phyloP scores from a whole-genome alignment of 208 protist genomes.

The Crithidia thermophila region DNA sequence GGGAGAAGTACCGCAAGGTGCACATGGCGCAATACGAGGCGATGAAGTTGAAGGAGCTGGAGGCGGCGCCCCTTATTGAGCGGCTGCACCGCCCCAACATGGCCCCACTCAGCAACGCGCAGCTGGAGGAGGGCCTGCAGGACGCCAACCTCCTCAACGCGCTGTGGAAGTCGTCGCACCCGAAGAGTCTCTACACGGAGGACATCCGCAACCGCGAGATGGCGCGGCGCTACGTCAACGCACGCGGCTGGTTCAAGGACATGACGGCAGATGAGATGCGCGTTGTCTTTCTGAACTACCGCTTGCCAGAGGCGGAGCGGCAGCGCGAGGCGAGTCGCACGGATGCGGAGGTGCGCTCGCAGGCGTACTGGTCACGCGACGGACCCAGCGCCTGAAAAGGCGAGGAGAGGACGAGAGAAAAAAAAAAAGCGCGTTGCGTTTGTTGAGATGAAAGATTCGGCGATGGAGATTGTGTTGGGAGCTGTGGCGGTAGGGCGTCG shows the following conservation, averaged over 20 bases:
- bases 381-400: background rate
- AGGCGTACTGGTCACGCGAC: conserved; percentile 59
- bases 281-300: conserved; percentile 76
- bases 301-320: conserved; percentile 50
- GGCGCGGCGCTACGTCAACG: conserved; percentile 71
- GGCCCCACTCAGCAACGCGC: conserved; percentile 51
- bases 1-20: conserved; percentile 66
- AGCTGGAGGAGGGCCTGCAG: conserved; percentile 77
- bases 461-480: no score
- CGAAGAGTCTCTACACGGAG: conserved; percentile 51
- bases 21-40: conserved; percentile 81
- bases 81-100: conserved; percentile 81
- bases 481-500: no score
- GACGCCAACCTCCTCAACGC: conserved; percentile 82
- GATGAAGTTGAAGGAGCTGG: conserved; percentile 68
- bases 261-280: conserved; percentile 84
- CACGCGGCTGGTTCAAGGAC: conserved; percentile 83
- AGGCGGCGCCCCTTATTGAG: conserved; percentile 77
- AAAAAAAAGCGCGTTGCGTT: background rate
- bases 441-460: background rate
- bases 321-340: conserved; percentile 41
- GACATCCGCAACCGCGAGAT: conserved; percentile 57
- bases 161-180: conserved; percentile 75
- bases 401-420: background rate
- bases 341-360: conserved; percentile 23